Evolutionary conservation across 257 asterid genomes (phyloP).

Genomic region (Dorcoceras hygrometricum): DNA sequence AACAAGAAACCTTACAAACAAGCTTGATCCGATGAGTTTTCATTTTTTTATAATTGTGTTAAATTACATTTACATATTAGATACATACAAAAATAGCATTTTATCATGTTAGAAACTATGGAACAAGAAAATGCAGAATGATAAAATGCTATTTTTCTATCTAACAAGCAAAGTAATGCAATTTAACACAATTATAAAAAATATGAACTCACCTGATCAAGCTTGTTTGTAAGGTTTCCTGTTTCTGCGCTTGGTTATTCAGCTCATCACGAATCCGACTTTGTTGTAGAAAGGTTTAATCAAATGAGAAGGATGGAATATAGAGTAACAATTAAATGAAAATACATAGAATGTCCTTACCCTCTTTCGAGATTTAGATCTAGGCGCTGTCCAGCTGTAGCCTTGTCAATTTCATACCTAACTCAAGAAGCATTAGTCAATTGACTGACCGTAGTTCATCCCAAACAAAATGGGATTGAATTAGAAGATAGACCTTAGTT

Average conservation of each 20-base stretch:
- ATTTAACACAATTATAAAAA: not conserved
- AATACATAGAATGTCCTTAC: constrained; percentile 24
- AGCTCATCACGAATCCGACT: constrained; percentile 57
- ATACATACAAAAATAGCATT: no score
- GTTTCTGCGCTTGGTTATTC: constrained; percentile 46
- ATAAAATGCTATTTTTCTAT: not conserved
- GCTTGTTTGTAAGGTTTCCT: constrained; percentile 46
- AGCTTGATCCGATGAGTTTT: no score
- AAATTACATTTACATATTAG: no score
- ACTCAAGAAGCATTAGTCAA: constrained; percentile 4
- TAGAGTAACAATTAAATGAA: not conserved
- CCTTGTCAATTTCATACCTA: constrained; percentile 61
- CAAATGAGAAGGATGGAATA: not conserved
- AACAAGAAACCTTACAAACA: no score
- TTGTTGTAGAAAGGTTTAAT: constrained; percentile 15
- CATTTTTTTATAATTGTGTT: no score
- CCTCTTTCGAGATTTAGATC: constrained; percentile 68
- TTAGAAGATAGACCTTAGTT: constrained; percentile 42
- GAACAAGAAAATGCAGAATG: not conserved
- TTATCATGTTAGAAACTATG: no score
- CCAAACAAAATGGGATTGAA: not conserved
- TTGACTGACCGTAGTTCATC: not conserved
- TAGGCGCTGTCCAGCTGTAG: constrained; percentile 60
- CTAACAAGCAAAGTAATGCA: not conserved
- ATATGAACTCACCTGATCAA: constrained; percentile 44